phyloP scores from a whole-genome alignment of 257 asterid species.

The Asclepias syriaca region DNA sequence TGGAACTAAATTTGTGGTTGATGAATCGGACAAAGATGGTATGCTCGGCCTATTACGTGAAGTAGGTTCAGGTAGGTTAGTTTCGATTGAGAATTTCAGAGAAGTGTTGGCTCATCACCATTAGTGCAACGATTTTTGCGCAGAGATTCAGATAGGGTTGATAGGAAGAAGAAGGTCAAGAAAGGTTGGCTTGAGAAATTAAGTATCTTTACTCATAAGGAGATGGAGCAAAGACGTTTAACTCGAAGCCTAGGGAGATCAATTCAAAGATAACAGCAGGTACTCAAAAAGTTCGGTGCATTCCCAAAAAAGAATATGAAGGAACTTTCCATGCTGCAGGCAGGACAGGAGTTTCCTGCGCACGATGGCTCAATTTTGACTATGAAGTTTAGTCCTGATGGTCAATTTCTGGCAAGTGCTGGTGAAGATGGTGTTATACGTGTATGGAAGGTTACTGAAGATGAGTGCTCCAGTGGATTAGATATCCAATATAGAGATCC shows the following conservation, averaged over 20 bases:
- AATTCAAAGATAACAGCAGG: conserved; percentile 19
- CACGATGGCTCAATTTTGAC: conserved; percentile 81
- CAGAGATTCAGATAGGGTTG: conserved; percentile 36
- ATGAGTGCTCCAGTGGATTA: conserved; percentile 36
- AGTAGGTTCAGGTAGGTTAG: conserved; percentile 48
- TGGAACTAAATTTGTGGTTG: conserved; percentile 45
- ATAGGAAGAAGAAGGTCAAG: conserved; percentile 42
- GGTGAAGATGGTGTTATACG: conserved; percentile 85
- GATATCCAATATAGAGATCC: conserved; percentile 50
- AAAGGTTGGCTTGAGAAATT: conserved; percentile 57
- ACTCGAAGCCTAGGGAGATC: conserved; percentile 26
- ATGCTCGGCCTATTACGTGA: conserved; percentile 38
- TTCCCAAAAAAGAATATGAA: conserved; percentile 40
- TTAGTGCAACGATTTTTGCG: conserved; percentile 47
- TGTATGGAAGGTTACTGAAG: conserved; percentile 78
- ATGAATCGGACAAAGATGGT: conserved; percentile 41
- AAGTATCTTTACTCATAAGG: conserved; percentile 26
- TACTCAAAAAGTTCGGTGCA: conserved; percentile 39
- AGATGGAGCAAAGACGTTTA: conserved; percentile 35
- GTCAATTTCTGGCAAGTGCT: conserved; percentile 81
- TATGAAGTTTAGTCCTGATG: conserved; percentile 86
- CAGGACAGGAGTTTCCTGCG: conserved; percentile 79
- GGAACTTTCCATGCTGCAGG: conserved; percentile 63
- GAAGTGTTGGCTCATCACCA: conserved; percentile 49
- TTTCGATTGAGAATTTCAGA: conserved; percentile 66